Evolutionary conservation across 2,329 filamentous ascomycete genomes (phyloP).

Genomic region (Cadophora malorum): DNA sequence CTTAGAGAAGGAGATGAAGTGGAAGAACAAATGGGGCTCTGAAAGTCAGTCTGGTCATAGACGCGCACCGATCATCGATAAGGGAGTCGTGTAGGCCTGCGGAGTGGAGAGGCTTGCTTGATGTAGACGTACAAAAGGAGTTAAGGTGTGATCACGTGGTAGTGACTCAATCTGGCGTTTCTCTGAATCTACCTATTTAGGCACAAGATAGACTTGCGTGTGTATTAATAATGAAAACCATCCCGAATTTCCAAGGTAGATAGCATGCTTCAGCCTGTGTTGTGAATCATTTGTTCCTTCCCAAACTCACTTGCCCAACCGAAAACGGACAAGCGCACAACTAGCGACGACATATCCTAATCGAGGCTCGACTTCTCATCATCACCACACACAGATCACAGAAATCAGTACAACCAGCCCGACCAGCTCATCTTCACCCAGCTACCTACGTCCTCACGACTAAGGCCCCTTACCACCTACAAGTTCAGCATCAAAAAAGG

Average conservation of each 20-base stretch:
- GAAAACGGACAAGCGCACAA: background rate
- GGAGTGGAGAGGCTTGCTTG: background rate
- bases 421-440: background rate
- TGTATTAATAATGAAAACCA: background rate
- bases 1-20: constrained; percentile 67
- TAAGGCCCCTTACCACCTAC: background rate
- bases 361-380: background rate
- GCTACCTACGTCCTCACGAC: background rate
- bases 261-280: background rate
- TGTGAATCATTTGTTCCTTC: constrained; percentile 14
- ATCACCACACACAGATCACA: constrained; percentile 4
- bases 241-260: background rate
- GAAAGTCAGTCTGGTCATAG: constrained; percentile 66
- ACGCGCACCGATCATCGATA: constrained; percentile 64
- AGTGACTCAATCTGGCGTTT: constrained; percentile 23
- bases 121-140: constrained; percentile 18
- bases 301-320: background rate
- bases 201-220: constrained; percentile 5
- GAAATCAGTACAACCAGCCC: constrained; percentile 6
- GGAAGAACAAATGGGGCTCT: constrained; percentile 76
- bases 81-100: constrained; percentile 50
- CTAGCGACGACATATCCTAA: background rate
- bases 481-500: background rate
- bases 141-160: constrained; percentile 6
- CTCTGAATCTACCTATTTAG: background rate